Base-by-base conservation (phyloP, 306 rosid genomes). In the Acmispon strigosus region DNA sequence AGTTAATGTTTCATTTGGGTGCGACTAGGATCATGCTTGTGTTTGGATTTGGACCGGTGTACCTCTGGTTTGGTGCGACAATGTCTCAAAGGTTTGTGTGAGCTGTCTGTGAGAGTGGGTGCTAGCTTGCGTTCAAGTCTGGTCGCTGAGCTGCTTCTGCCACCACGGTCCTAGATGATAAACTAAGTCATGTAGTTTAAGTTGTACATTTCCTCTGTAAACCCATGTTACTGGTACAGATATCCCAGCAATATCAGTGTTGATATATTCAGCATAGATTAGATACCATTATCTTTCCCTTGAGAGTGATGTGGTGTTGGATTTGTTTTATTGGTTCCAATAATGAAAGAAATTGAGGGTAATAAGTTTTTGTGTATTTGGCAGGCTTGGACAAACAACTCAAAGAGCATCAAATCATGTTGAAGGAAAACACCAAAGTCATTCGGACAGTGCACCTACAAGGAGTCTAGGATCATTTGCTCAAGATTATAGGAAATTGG, bases 401-500 rank as follows among this genome's bases (percentile, higher is more conserved):
- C 72, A 81, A 43, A 87, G 64, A 55, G 74, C 83, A 60, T 78
- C 91, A 60, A 84, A 80, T 87, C 91, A 86, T 64, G 74, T 66
- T 68, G 94, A 84, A 68, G 89, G 84, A 64, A 81, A 62, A 57
- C 62, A 66, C 66, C 83, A 19, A 74, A 76, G 62, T 71, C 86
- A 48, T 80, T 61, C 88, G 32, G 83, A 81, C 34, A 81, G 89
- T 80, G 81, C 81, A 52, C 85, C 93, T 74, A 43, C 90, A 62
- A 85, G 85, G 81, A 93, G 78, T 64, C 81, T 95, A 76, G 82
- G 81, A 65, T 89, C 99, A 65, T 95, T 91, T 86, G 92, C 92
- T 55, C 91, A 87, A 52, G 99, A 95, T 83, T 91, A 95, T 70
- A 91, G 93, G 84, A 95, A 84, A 82, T 81, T 95, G 76, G 94